A percentile compares a stretch with the other conserved stretches of the same genome.
phyloP scores from a whole-genome alignment of 1,284 basidiomycete species.

The Xerocomus cyaneibrunnescens region DNA sequence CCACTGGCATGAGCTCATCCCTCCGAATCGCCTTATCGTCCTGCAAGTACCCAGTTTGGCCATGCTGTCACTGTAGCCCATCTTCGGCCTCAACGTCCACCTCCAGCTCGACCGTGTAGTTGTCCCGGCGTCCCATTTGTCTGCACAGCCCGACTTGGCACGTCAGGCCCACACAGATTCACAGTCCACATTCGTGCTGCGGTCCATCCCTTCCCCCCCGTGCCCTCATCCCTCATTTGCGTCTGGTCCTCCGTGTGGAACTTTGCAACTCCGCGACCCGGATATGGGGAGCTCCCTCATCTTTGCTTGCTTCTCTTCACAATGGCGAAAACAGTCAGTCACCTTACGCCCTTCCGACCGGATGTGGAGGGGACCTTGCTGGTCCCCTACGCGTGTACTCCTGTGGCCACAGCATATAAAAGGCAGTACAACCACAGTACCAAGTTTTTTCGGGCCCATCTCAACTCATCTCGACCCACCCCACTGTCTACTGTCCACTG shows the following conservation, averaged over 20 bases:
- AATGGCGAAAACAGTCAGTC: slow-evolving; percentile 23
- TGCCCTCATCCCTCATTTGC: slow-evolving; percentile 16
- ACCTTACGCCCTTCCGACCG: slow-evolving; percentile 26
- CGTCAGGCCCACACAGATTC: slow-evolving; percentile 4
- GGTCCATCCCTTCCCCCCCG: slow-evolving; percentile 7
- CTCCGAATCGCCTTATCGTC: not conserved
- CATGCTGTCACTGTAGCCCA: slow-evolving; percentile 11
- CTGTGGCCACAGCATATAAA: slow-evolving; percentile 29
- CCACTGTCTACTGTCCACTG: not conserved
- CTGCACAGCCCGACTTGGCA: slow-evolving; percentile 11
- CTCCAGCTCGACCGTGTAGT: no score
- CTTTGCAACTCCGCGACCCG: slow-evolving; percentile 34
- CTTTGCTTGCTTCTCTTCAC: slow-evolving; percentile 25
- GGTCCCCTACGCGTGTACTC: slow-evolving; percentile 14
- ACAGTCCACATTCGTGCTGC: slow-evolving; percentile 2
- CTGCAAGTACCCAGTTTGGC: slow-evolving; percentile 4
- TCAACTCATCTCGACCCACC: not conserved
- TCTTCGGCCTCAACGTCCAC: no score
- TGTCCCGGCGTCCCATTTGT: not conserved
- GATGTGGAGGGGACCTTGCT: slow-evolving; percentile 22
- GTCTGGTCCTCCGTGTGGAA: not conserved
- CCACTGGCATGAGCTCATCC: not conserved
- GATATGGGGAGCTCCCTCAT: slow-evolving; percentile 28
- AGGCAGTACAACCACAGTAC: not conserved
- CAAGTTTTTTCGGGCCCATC: not conserved